Evolutionary conservation across 1,284 basidiomycete species (phyloP).

Genomic region (Meripilus lineatus): DNA sequence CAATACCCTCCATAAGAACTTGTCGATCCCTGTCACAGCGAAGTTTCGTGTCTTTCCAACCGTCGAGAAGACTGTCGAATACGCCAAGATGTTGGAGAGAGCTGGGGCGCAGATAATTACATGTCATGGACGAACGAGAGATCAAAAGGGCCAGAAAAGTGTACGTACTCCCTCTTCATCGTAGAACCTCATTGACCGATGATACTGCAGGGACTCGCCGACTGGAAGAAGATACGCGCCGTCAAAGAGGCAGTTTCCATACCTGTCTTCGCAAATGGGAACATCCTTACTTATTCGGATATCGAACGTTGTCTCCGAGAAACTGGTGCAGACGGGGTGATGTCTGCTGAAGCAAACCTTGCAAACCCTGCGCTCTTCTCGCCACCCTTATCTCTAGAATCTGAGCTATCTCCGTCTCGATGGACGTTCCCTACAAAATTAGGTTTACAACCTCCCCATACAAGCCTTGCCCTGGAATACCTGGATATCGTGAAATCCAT

Average conservation of each 20-base stretch:
- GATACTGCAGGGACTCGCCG: slow-evolving; percentile 39
- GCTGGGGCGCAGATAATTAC: slow-evolving; percentile 96
- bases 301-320: slow-evolving; percentile 71
- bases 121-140: slow-evolving; percentile 87
- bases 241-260: slow-evolving; percentile 70
- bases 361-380: slow-evolving; percentile 89
- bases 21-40: slow-evolving; percentile 89
- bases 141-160: slow-evolving; percentile 83
- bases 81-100: slow-evolving; percentile 91
- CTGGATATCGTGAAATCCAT: slow-evolving; percentile 74
- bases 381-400: slow-evolving; percentile 13
- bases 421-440: slow-evolving; percentile 31
- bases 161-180: slow-evolving; percentile 34
- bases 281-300: slow-evolving; percentile 84
- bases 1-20: slow-evolving; percentile 78
- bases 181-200: not conserved
- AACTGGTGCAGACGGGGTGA: slow-evolving; percentile 89
- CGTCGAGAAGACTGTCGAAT: slow-evolving; percentile 84
- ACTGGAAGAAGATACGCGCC: slow-evolving; percentile 33
- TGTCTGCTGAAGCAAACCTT: slow-evolving; percentile 94
- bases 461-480: slow-evolving; percentile 80
- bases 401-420: slow-evolving; percentile 12
- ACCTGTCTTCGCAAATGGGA: slow-evolving; percentile 98
- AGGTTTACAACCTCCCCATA: slow-evolving; percentile 54
- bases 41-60: slow-evolving; percentile 93